Evolutionary conservation across 2,329 filamentous ascomycete genomes (phyloP), one percentile per base, ranked within the genome.

Genomic region (Acrocalymma vagum): DNA sequence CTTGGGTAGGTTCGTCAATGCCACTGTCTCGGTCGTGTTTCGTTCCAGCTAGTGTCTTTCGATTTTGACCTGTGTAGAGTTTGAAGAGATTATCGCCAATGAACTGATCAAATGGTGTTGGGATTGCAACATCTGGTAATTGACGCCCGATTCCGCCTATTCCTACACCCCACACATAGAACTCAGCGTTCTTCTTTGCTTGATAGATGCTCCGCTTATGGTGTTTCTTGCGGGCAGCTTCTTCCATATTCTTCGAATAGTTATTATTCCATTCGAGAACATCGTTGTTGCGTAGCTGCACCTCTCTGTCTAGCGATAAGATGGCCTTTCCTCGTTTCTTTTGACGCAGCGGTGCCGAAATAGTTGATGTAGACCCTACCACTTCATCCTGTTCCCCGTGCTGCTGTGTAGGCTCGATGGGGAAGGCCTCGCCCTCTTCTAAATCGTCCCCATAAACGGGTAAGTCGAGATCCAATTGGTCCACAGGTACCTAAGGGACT

Each of bases 161-260:
- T 6, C 83, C 83, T 31, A 71, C 61, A 5, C 79, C 81, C 44
- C 80, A 76, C 4, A 87, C 76, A 73, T 81, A 87, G 53, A 78
- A 76, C 9, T 77, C 75, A 0, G 84, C 85, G 43, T 86, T 86
- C 58, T 79, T 82, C 66, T 81, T 87, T 2, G 83, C 81, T 27
- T 78, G 70, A 0, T 66, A 62, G 9, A 65, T 50, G 10, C 70
- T 55, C 31, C 70, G 74, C 22, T 74, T 69, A 5, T 70, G 58
- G 5, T 68, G 51, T 50, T 81, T 84, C 14, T 71, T 58, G 20
- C 66, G 71, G 6, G 58, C 56, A 7, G 74, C 76, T 9, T 69
- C 65, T 1, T 65, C 71, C 81, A 89, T 91, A 50, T 84, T 86
- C 9, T 71, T 55, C 2, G 79, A 50, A 48, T 88, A 88, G 18